Evolutionary conservation across 208 protist species (phyloP), one percentile per base, ranked within the genome.

Genomic region (Leishmania mexicana): DNA sequence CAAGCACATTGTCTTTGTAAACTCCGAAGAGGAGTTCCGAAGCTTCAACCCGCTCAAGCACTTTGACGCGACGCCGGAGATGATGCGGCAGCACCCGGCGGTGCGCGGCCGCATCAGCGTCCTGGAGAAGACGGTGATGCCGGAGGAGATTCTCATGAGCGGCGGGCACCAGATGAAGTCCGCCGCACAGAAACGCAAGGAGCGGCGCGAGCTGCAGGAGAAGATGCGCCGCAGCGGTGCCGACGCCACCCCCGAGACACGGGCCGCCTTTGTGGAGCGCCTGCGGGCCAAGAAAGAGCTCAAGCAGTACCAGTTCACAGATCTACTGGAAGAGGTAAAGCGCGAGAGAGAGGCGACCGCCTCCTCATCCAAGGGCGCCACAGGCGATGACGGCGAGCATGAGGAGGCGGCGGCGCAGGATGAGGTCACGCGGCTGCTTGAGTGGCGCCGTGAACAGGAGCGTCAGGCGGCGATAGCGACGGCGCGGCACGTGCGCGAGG

Each of bases 1-100:
- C 85, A 96, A 92, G 54, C 95, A 98, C 84, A 92, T 90, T 72
- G 83, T 98, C 24, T 98, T 97, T 81, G 93, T 96, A 4, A 91
- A 98, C 40, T 83, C 60, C 38, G 92, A 96, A n/a, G 93, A 96
- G 21, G 91, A 96, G 54, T 96, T 97, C 75, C 84, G 85, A 42
- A 70, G 82, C 62, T 98, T 98, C 75, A 89, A 95, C 73, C 85
- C 95, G 10, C 82, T 90, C 13, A 88, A 88, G 64, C 85, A 96
- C 88, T 96, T 98, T 79, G 93, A 97, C 80, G 87, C 89, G 21
- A 98, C 95, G 8, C 84, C 86, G 15, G 93, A 95, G 78, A 98
- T 98, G 93, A 88, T 98, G 58, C 86, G 87, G 80, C 87, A 95
- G 84, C 93, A 98, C 81, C 95, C 95, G 1, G 92, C 93, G 1